Base-by-base conservation (phyloP, 2,329 filamentous ascomycete genomes). In the Nemania diffusa region DNA sequence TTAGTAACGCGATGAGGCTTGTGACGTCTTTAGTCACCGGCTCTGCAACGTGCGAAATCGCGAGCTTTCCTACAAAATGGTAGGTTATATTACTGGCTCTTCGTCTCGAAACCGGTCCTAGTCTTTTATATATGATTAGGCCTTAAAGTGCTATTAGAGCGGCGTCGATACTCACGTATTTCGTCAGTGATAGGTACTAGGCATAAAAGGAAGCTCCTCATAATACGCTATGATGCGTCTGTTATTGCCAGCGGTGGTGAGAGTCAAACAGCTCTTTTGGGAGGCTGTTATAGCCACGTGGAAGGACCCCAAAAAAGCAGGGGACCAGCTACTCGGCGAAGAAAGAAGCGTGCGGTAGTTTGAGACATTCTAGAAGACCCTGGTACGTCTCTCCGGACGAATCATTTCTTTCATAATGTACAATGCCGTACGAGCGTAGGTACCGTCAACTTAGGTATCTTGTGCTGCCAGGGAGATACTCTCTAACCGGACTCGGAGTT, bases 381-480 rank as follows among this genome's bases (percentile, higher is more conserved):
- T 13, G 5, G 37, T 17, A 9, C 37, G 13, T 40, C 5, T 15
- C 37, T 40, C 2, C 5, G 15, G 11, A 17, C 37, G 11, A 40
- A 40, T 34, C 32, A 17, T 40, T 40, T 40, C 15, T 40, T 40
- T 40, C 37, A 15, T 4, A 40, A 40, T 40, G 37, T 40, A 17
- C 15, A 34, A 34, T 17, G 37, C 37, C 2, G 37, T 40, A 40
- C 15, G 15, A n/a, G 8, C 26, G 2, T 5, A 32, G 34, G 7
- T 13, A n/a, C n/a, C n/a, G 17, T 20, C 9, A 15, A 3, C n/a
- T 48, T 15, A 40, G 34, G 0, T 42, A 22, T 56, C 51, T 20
- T 9, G 15, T 51, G 11, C 44, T 65, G 63, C 46, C 58, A 53
- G 46, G 20, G 5, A 50, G 22, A 29, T 17, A 32, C 50, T 8